Conservation (phyloP, 2,329 filamentous ascomycete species). For the Aspergillus aculeatus region DNA sequence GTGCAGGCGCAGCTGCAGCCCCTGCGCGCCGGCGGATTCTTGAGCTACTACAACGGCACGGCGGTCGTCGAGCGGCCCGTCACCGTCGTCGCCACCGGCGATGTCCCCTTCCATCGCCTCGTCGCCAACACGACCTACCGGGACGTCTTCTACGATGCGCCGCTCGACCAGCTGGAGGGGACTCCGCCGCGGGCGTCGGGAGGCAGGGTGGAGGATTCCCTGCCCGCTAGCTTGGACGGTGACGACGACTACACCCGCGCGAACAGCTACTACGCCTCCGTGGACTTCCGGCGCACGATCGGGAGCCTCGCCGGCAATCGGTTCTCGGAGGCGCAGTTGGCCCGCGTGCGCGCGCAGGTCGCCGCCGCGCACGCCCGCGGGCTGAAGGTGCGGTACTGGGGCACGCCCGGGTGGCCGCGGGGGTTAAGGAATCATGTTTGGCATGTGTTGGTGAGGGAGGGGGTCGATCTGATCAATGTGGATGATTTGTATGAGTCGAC, state of each 20-base stretch:
- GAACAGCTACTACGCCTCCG: slow-evolving; percentile 68
- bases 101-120: slow-evolving; percentile 44
- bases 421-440: slow-evolving; percentile 57
- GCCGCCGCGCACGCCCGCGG: slow-evolving; percentile 51
- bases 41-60: slow-evolving; percentile 46
- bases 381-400: slow-evolving; percentile 61
- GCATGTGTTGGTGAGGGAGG: slow-evolving; percentile 55
- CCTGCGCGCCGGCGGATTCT: slow-evolving; percentile 44
- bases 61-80: slow-evolving; percentile 38
- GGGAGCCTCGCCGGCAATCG: slow-evolving; percentile 51
- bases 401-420: slow-evolving; percentile 58
- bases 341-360: slow-evolving; percentile 48
- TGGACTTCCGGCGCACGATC: slow-evolving; percentile 55
- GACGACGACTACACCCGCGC: slow-evolving; percentile 44
- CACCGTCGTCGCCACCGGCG: slow-evolving; percentile 50
- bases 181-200: background rate
- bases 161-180: slow-evolving; percentile 30
- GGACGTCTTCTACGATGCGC: slow-evolving; percentile 53
- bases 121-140: slow-evolving; percentile 41
- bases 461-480: slow-evolving; percentile 61
- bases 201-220: background rate
- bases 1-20: slow-evolving; percentile 39
- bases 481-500: slow-evolving; percentile 57
- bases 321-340: slow-evolving; percentile 48
- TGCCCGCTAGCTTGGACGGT: too few relatives aligned